Evolutionary conservation across 1,139 yeast species (phyloP), one percentile per base, ranked within the genome.

Genomic region (Magnusiomyces tetraspermus): DNA sequence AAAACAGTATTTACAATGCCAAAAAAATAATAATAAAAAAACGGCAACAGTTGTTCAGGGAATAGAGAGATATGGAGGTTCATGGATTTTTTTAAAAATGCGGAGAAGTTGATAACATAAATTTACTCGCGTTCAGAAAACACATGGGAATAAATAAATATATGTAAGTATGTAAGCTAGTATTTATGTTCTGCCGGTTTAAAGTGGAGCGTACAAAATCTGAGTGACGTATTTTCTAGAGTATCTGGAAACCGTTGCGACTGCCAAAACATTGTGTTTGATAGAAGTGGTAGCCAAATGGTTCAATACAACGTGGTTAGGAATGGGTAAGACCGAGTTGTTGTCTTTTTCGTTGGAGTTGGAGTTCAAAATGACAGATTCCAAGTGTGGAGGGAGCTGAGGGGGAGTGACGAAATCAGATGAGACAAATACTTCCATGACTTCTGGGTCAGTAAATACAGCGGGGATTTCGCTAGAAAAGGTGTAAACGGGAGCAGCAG

Each of bases 231-330:
- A 88, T 68, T 88, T 89, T 48, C 90, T 81, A 55, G 85, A 82
- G 69, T 88, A 89, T 64, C 97, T 75, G 23, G 89, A 88, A 23
- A 88, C 87, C 61, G 92, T 83, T 8, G 96, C 96, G 30, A 81
- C 86, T 17, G 86, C 83, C 26, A 67, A 59, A 0, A 92, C 92
- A 63, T 87, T 90, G 64, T 88, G 92, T 60, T 89, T 80, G 58
- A 89, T 88, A 46, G 89, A 81, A 1, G 96, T 86, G 1, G 96
- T 89, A 63, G 94, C 94, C 61, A 89, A 71, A 68, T 89, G 97
- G 64, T 88, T 88, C 61, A 88, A 72, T 26, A 88, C 89, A 53
- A 88, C 96, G 67, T 89, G 96, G 65, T 88, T 89, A 1, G 96
- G 96, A 49, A 86, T 83, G 13, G 89, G 85, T 57, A 85, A 70